These are phyloP conservation scores for Ophiorrhiza pumila DNA, from an alignment of 257 asterid genomes.

Conservation along the genomic window DNA sequence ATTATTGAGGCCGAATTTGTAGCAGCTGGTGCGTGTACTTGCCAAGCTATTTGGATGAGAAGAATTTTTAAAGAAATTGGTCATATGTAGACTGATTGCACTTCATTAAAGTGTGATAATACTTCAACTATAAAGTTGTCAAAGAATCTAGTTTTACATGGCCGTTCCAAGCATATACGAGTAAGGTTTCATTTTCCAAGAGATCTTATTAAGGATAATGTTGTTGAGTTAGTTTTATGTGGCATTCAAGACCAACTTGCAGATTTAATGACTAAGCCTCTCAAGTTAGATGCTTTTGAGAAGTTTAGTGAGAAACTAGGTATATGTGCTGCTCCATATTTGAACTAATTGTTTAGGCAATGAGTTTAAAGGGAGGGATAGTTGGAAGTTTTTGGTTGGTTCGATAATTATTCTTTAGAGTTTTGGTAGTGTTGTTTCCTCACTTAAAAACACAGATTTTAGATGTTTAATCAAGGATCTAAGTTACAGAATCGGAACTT, in stretches of 20 bases:
- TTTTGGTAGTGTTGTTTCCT: too few relatives aligned
- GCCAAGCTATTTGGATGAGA: constrained; percentile 2
- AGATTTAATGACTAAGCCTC: background rate
- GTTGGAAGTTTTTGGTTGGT: too few relatives aligned
- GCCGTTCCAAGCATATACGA: background rate
- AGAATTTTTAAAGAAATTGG: background rate
- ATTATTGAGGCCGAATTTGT: constrained; percentile 1
- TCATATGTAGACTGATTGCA: background rate
- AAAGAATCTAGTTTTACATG: background rate
- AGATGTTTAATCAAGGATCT: too few relatives aligned
- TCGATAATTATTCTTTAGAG: too few relatives aligned
- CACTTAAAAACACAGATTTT: too few relatives aligned
- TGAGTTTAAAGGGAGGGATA: too few relatives aligned
- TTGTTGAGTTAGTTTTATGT: background rate
- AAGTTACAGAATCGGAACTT: too few relatives aligned
- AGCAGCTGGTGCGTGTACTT: background rate
- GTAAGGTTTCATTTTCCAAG: background rate
- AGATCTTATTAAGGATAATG: background rate
- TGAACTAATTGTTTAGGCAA: too few relatives aligned
- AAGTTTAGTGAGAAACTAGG: background rate
- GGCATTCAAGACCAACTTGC: background rate
- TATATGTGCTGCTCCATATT: background rate
- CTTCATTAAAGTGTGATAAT: background rate
- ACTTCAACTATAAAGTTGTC: constrained; percentile 1
- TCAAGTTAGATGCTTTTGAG: background rate